Evolutionary conservation across 2,329 filamentous ascomycete species (phyloP).

Genomic region (Pseudocercospora pini-densiflorae): DNA sequence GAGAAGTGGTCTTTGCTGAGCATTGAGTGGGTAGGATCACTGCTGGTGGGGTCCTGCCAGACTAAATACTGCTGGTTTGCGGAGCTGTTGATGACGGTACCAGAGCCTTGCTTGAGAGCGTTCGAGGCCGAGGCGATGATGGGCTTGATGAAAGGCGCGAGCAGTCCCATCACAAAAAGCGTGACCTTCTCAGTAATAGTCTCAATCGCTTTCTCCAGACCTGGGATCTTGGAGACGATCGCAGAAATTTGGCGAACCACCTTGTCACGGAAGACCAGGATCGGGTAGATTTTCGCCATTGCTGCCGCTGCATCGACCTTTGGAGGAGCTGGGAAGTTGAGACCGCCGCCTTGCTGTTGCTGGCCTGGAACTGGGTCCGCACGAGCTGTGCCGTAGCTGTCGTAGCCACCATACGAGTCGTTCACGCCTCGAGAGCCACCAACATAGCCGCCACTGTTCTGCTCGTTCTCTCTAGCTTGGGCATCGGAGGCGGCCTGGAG

Average conservation of each 20-base stretch:
- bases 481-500: constrained; percentile 54
- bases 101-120: constrained; percentile 82
- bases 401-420: constrained; percentile 27
- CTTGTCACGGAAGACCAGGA: constrained; percentile 90
- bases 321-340: constrained; percentile 32
- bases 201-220: constrained; percentile 85
- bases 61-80: constrained; percentile 57
- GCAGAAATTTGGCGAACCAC: constrained; percentile 86
- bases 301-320: constrained; percentile 36
- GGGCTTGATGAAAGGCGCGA: constrained; percentile 89
- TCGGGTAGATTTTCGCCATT: constrained; percentile 80
- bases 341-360: constrained; percentile 48
- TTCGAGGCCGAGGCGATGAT: constrained; percentile 88
- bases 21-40: constrained; percentile 57
- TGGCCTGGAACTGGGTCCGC: constrained; percentile 23
- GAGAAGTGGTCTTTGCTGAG: constrained; percentile 58
- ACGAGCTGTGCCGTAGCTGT: constrained; percentile 27
- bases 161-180: constrained; percentile 84
- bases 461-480: constrained; percentile 24
- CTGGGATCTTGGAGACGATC: constrained; percentile 89
- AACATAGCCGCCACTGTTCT: constrained; percentile 19
- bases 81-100: constrained; percentile 63
- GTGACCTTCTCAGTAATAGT: constrained; percentile 93
- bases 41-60: constrained; percentile 53
- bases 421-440: constrained; percentile 25